Evolutionary conservation across 176 grass and related monocot genomes (phyloP), one percentile per base, ranked within the genome.

Genomic region (Oryza glaberrima): DNA sequence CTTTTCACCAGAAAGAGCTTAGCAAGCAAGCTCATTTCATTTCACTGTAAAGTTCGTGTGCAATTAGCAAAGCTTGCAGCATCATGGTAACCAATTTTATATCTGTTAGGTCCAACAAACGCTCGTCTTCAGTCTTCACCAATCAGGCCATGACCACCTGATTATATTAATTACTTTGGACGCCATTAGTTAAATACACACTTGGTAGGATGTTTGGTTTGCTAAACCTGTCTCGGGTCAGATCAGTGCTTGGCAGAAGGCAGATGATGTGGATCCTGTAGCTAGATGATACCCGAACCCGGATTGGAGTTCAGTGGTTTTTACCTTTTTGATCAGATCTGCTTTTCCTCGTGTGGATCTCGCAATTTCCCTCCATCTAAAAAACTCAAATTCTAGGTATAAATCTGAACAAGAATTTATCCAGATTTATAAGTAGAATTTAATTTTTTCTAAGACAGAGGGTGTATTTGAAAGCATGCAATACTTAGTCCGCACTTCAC

Each of bases 71-170:
- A 20, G 44, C 34, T 76, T 32, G 35, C 19, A 8, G 38, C 26
- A 70, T 48, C 47, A 64, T n/a, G 40, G 49, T 30, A 77, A 56
- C 49, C 43, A 20, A 4, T 11, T 61, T 48, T 52, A 1, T 65
- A 26, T n/a, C 28, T 25, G 60, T 88, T 75, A 77, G 88, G 88
- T 86, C 78, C 73, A 90, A 77, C 83, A 46, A 85, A 77, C 48
- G 23, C 66, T 48, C 12, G 2, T 77, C 71, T 40, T 48, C 20
- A 32, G 72, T 77, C 71, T 40, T 48, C 20, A 32, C 70, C 49
- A 20, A 1, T 16, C 36, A 15, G 70, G 80, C 76, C 76, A 69
- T 15, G 46, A 14, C 35, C 38, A 69, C 14, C 15, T 4, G 20
- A 77, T 80, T 65, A 63, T 72, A 2, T 77, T 65, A 71, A 2